Evolutionary conservation across 768 basidiomycete genomes (phyloP), one percentile per base, ranked within the genome.

Genomic region (Boletus vermiculosoides): DNA sequence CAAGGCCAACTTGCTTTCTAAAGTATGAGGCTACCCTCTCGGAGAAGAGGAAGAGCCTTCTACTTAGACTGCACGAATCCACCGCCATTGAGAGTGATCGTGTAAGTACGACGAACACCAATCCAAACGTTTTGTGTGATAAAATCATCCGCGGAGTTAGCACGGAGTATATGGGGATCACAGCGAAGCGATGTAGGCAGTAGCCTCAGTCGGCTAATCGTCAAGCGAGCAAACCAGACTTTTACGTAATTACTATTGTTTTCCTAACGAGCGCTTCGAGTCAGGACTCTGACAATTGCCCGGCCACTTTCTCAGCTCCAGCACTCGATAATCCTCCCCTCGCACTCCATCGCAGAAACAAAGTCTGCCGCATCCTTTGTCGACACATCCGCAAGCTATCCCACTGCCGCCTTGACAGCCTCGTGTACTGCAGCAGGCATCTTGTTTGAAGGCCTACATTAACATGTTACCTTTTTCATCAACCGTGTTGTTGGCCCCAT

Each of bases 201-300:
- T 28, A 30, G 8, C 30, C 37, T 39, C n/a, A n/a, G n/a, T n/a
- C 37, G 18, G 37, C 37, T 39, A 39, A 39, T 2, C 16, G 18
- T 39, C 36, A 18, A 33, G 12, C 31, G 31, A 31, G 31, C 31
- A 31, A 31, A 10, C 10, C 1, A 31, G 31, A n/a, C n/a, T n/a
- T 7, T 30, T 30, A 30, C 6, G 28, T 30, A 9, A 33, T 33
- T 18, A 39, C 18, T 18, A 39, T 10, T 39, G 31, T 33, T 33
- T 12, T 33, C 31, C 31, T 31, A 31, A 31, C n/a, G n/a, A n/a
- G n/a, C n/a, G n/a, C n/a, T n/a, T n/a, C n/a, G n/a, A n/a, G n/a
- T n/a, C n/a, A n/a, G n/a, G n/a, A n/a, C n/a, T n/a, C 25, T 25
- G 25, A 25, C 30, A 5, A 87, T 18, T 30, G 30, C 30, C 30